Conservation (phyloP, 441 rosid species). For the Viola pubescens region DNA sequence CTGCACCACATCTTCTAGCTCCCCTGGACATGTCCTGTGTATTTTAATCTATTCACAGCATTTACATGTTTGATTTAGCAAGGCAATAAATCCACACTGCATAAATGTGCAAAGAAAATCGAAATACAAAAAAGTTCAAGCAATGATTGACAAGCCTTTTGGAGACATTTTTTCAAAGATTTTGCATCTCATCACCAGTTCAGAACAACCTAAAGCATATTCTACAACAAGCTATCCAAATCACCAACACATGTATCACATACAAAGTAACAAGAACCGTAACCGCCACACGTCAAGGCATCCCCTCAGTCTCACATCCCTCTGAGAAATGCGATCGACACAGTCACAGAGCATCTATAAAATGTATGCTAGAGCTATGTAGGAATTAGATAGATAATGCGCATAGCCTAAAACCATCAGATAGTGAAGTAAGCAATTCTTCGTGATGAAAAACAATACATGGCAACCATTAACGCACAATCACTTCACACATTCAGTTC, state of each 20-base stretch:
- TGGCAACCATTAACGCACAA: background rate
- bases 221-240: background rate
- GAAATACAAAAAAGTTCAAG: background rate
- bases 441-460: too few relatives aligned
- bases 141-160: background rate
- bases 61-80: constrained; percentile 6
- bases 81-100: background rate
- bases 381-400: too few relatives aligned
- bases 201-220: background rate
- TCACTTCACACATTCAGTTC: background rate
- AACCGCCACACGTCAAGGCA: too few relatives aligned
- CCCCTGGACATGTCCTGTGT: constrained; percentile 75
- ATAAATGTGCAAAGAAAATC: background rate
- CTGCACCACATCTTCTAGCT: constrained; percentile 55
- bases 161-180: background rate
- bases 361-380: too few relatives aligned
- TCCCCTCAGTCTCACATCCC: too few relatives aligned
- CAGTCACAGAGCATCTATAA: too few relatives aligned
- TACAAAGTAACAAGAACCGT: too few relatives aligned
- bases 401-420: too few relatives aligned
- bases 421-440: too few relatives aligned
- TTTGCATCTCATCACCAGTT: too few relatives aligned
- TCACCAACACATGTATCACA: background rate
- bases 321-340: too few relatives aligned
- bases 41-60: constrained; percentile 52